Evolutionary conservation across 2,329 filamentous ascomycete species (phyloP), one percentile per base, ranked within the genome.

Genomic region (Pestalotiopsis sp.): DNA sequence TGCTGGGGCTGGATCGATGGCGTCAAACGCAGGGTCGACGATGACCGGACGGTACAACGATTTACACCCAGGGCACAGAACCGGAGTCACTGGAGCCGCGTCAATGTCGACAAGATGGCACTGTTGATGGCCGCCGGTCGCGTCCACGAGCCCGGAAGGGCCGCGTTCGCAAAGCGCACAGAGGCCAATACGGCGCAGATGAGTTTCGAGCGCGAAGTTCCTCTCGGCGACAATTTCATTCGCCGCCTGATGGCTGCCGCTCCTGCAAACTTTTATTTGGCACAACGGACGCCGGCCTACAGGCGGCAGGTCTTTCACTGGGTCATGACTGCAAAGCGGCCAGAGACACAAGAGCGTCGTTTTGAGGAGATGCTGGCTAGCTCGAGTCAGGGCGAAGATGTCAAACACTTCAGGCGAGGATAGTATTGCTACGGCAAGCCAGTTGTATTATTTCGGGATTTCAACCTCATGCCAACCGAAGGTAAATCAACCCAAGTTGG

Each of bases 1-100:
- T 89, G 87, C 75, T 87, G 84, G 74, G 88, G 88, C 66, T 90
- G 88, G 87, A 90, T 90, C 68, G 87, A 90, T 74, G 86, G 87
- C 1, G 86, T 87, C 71, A 81, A 81, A 6, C 81, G 82, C 61
- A 77, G 76, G 17, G 73, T 80, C 59, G 84, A 89, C 70, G 80
- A 79, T 0, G 72, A 77, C 2, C 84, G 82, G 72, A 89, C 85
- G 74, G 75, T 85, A 2, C 85, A 87, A 71, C 83, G 86, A 4
- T 90, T 88, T 79, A 88, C 87, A 1, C 87, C 87, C 2, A 85
- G 88, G 4, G 83, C 84, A 3, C 76, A 80, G 31, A 83, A 81
- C 56, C 31, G 31, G 31, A 89, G 86, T 72, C 75, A 86, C 12
- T 90, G 88, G 88, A 90, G 87, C 2, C 81, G 84, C 70, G 84